Conservation (phyloP, 164 flowering plant species). For the Akebia trifoliata region DNA sequence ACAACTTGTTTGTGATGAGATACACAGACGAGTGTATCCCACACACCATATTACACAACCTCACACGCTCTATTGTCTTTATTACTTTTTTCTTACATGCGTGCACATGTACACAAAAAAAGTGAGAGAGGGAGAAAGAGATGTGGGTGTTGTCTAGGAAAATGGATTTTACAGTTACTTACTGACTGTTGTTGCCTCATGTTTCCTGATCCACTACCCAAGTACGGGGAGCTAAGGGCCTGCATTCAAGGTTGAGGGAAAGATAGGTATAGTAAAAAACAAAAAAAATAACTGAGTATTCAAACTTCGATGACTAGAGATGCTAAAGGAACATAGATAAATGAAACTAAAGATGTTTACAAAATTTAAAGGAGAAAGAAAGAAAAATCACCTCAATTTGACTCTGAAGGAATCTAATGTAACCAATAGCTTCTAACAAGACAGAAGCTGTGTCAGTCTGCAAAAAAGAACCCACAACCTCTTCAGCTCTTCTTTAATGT, state of each 20-base stretch:
- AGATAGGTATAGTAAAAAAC: constrained; percentile 2
- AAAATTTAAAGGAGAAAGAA: constrained; percentile 10
- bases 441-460: constrained; percentile 99
- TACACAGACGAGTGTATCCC: no score
- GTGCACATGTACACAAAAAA: no score
- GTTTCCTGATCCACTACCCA: constrained; percentile 55
- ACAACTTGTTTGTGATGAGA: no score
- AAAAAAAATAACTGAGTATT: constrained; percentile 4
- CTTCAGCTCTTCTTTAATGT: constrained; percentile 17
- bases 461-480: constrained; percentile 41
- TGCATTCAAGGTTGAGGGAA: constrained; percentile 34
- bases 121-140: constrained; percentile 17
- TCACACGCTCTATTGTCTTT: no score
- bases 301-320: constrained; percentile 30
- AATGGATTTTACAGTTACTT: constrained; percentile 23
- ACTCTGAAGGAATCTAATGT: constrained; percentile 91
- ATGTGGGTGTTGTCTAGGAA: constrained; percentile 24
- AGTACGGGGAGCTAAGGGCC: constrained; percentile 87
- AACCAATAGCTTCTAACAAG: constrained; percentile 93
- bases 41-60: no score
- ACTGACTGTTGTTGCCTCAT: constrained; percentile 55
- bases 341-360: constrained; percentile 36
- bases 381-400: constrained; percentile 85
- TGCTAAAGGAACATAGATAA: constrained; percentile 17
- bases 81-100: no score